These are phyloP conservation scores for Chaetomidium leptoderma DNA, from an alignment of 495 filamentous ascomycete genomes.

Conservation along the genomic window DNA sequence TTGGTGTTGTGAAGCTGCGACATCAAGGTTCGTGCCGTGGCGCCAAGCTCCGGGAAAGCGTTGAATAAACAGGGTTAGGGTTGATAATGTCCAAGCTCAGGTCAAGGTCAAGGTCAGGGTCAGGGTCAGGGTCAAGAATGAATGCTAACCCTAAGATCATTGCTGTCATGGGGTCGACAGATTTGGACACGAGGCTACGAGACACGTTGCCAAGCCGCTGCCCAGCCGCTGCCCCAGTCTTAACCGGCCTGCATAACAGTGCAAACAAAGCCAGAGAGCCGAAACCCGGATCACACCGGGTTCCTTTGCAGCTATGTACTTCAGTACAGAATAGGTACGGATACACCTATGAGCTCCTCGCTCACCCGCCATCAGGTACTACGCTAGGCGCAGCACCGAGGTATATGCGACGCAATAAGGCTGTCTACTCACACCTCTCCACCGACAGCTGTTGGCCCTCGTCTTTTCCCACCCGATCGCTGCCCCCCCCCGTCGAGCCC, in stretches of 20 bases:
- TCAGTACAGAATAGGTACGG: too few species aligned
- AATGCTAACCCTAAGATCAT: too few species aligned
- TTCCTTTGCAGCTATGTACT: constrained; percentile 7
- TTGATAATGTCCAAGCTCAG: too few species aligned
- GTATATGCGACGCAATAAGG: neutral
- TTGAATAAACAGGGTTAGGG: constrained; percentile 10
- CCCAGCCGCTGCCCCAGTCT: constrained; percentile 4
- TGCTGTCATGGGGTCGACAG: neutral
- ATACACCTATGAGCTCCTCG: neutral
- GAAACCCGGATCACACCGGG: neutral
- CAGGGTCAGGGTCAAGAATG: too few species aligned
- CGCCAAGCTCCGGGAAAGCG: neutral
- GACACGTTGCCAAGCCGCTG: neutral
- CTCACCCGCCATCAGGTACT: neutral
- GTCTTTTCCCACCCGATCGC: too few species aligned
- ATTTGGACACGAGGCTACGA: neutral
- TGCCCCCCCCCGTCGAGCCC: neutral
- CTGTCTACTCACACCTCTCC: neutral
- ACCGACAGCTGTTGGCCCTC: neutral
- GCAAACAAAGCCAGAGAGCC: neutral
- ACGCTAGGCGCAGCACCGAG: too few species aligned
- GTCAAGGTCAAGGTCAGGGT: too few species aligned
- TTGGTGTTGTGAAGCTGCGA: constrained; percentile 5
- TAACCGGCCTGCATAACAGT: neutral
- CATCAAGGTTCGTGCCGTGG: constrained; percentile 14